Evolutionary conservation across 305 asterid genomes (phyloP).

Genomic region (Rubia balearica): DNA sequence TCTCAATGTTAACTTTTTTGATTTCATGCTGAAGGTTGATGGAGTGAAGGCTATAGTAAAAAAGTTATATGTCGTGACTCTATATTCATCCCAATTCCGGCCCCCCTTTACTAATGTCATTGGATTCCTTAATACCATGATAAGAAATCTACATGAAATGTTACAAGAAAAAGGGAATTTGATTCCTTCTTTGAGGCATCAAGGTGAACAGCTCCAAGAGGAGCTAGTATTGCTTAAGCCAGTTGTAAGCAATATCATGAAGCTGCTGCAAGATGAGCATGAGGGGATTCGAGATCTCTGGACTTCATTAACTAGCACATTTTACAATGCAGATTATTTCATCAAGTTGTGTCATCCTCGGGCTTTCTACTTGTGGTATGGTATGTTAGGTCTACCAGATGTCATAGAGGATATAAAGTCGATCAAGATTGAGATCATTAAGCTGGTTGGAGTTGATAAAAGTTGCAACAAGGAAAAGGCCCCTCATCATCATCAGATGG

Average conservation of each 20-base stretch:
- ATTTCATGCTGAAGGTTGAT: not conserved
- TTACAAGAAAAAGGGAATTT: not conserved
- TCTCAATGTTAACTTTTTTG: not conserved
- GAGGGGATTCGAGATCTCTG: slow-evolving; percentile 5
- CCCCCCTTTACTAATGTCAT: slow-evolving; percentile 16
- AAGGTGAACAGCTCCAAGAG: not conserved
- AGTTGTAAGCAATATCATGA: too few species aligned
- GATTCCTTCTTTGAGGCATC: not conserved
- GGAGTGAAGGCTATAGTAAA: not conserved
- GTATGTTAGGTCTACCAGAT: not conserved
- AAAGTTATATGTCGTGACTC: not conserved
- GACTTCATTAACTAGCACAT: not conserved
- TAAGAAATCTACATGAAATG: slow-evolving; percentile 5
- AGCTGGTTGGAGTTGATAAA: not conserved
- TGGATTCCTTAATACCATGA: slow-evolving; percentile 11
- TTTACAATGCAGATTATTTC: slow-evolving; percentile 13
- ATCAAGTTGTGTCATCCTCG: not conserved
- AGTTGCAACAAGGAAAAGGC: not conserved
- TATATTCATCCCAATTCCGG: slow-evolving; percentile 5
- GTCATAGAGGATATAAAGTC: not conserved
- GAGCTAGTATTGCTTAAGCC: slow-evolving; percentile 3
- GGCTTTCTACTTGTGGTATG: not conserved
- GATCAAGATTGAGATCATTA: not conserved
- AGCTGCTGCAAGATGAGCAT: not conserved
- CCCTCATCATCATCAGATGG: not conserved